Conservation (phyloP, 2,329 filamentous ascomycete species). For the Cladosporium sp. region DNA sequence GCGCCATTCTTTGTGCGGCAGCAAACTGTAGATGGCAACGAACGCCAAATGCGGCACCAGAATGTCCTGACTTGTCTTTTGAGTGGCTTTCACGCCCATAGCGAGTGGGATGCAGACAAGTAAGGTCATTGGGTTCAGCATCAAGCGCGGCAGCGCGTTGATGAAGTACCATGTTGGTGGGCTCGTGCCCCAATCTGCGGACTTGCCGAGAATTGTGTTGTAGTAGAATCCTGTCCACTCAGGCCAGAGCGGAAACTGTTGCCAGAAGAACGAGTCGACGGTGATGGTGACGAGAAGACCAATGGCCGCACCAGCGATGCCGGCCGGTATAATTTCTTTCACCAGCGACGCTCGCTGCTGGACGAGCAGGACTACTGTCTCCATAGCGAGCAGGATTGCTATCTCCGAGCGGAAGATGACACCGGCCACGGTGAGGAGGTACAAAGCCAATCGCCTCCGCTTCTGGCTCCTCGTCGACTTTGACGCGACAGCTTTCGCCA, state of each 20-base stretch:
- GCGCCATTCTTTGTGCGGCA: constrained; percentile 93
- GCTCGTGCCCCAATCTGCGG: constrained; percentile 79
- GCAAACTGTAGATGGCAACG: constrained; percentile 72
- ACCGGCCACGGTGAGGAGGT: constrained; percentile 70
- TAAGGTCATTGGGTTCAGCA: constrained; percentile 69
- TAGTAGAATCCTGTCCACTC: constrained; percentile 85
- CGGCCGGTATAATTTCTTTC: constrained; percentile 58
- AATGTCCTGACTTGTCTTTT: constrained; percentile 43
- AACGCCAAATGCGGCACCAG: constrained; percentile 65
- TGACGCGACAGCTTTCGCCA: constrained; percentile 36
- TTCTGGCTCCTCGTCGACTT: constrained; percentile 32
- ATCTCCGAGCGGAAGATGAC: constrained; percentile 87
- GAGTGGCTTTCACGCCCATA: constrained; percentile 42
- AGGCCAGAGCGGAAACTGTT: constrained; percentile 69
- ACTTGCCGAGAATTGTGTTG: constrained; percentile 79
- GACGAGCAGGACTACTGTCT: constrained; percentile 58
- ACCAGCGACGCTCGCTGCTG: constrained; percentile 49
- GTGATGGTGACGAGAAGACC: constrained; percentile 65
- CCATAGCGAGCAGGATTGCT: constrained; percentile 67
- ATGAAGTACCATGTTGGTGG: constrained; percentile 83
- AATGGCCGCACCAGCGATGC: constrained; percentile 57
- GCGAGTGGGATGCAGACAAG: constrained; percentile 46
- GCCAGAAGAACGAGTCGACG: constrained; percentile 93
- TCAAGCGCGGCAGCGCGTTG: constrained; percentile 71
- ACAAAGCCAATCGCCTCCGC: constrained; percentile 60